A percentile compares a stretch with the other conserved stretches of the same genome.
Evolutionary conservation across 495 filamentous ascomycete species (phyloP).

Genomic region (Thermochaetoides thermophila): DNA sequence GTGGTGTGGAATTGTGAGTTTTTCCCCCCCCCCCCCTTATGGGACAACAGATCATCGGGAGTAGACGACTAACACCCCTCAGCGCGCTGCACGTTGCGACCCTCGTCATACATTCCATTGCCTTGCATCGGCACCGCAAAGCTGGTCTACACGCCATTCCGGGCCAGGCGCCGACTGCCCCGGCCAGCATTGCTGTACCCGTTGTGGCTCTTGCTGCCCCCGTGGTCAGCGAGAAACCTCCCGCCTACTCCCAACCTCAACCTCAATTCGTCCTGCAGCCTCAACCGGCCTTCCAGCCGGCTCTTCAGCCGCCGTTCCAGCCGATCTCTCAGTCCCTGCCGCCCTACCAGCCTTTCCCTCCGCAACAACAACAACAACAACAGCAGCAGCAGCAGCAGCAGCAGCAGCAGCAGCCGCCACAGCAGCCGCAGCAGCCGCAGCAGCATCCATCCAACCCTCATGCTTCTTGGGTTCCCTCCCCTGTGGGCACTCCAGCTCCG

Average conservation of each 20-base stretch:
- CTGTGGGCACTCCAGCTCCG: too few species aligned
- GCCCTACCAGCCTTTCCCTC: background rate
- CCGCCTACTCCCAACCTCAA: background rate
- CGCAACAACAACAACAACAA: slow-evolving; percentile 8
- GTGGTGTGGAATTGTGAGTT: slow-evolving; percentile 30
- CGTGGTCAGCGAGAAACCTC: background rate
- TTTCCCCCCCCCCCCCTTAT: background rate
- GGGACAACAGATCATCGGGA: too few species aligned
- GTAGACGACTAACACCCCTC: too few species aligned
- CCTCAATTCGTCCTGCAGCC: slow-evolving; percentile 5
- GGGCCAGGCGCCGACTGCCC: too few species aligned
- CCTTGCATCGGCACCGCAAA: slow-evolving; percentile 30
- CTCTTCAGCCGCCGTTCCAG: background rate
- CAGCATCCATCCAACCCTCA: too few species aligned
- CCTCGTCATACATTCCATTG: slow-evolving; percentile 24
- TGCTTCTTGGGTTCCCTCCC: too few species aligned
- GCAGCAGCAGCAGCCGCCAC: background rate
- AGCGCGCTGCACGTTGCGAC: slow-evolving; percentile 27
- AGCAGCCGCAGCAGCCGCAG: background rate
- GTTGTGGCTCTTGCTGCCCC: background rate
- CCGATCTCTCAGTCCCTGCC: slow-evolving; percentile 5
- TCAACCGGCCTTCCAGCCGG: slow-evolving; percentile 1
- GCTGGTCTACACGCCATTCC: slow-evolving; percentile 27
- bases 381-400: slow-evolving; percentile 4
- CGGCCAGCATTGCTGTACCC: background rate